These are phyloP conservation scores for Gymnopilus dilepis DNA, from an alignment of 768 basidiomycete genomes.

Conservation along the genomic window DNA sequence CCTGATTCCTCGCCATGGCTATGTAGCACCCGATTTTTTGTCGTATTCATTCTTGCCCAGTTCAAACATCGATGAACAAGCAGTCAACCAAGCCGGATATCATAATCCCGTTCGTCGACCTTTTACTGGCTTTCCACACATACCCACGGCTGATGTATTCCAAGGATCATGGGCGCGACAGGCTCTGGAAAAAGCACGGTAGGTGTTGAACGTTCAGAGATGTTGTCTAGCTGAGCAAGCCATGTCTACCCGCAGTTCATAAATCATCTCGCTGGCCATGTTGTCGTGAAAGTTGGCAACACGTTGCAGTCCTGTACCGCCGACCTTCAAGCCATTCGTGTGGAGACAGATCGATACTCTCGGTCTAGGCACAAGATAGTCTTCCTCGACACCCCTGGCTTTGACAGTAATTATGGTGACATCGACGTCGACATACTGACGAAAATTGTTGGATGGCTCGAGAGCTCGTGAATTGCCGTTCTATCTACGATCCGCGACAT, in stretches of 20 bases:
- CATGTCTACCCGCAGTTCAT: background rate
- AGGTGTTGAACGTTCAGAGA: background rate
- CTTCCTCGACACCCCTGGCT: background rate
- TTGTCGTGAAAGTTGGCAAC: background rate
- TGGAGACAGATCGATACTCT: background rate
- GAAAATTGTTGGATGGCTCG: background rate
- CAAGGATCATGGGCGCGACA: background rate
- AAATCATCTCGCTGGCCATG: background rate
- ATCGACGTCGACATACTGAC: background rate
- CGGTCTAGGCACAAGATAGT: background rate
- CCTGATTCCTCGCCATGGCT: background rate
- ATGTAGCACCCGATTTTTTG: background rate
- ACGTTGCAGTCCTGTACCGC: background rate
- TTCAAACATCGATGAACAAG: background rate
- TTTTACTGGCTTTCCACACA: too few species aligned
- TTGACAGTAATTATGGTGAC: background rate
- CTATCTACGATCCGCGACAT: background rate
- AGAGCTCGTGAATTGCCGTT: background rate
- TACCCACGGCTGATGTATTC: background rate
- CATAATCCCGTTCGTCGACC: background rate
- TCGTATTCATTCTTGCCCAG: background rate
- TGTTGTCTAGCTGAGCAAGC: too few species aligned
- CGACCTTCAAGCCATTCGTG: background rate
- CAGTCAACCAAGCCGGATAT: background rate
- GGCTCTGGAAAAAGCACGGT: background rate